Evolutionary conservation across 208 protist genomes (phyloP).

Genomic region (Trichomonas tenax): DNA sequence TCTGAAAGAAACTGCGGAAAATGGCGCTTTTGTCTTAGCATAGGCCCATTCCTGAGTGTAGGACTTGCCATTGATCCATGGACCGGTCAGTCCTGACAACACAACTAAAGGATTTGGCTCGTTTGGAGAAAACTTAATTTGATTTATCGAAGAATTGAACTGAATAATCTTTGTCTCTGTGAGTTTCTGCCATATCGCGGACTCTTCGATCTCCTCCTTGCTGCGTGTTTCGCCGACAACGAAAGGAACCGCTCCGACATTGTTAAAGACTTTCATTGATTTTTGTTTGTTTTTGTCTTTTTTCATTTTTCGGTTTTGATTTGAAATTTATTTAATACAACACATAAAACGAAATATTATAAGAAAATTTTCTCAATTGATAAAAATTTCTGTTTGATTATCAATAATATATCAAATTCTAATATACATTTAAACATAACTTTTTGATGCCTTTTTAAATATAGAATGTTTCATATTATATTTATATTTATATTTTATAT

Average conservation of each 20-base stretch:
- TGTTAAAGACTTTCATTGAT: neutral
- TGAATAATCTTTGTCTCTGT: neutral
- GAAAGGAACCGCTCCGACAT: neutral
- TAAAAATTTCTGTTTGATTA: too few relatives aligned
- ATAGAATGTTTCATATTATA: too few relatives aligned
- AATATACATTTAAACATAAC: too few relatives aligned
- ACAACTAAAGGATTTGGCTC: neutral
- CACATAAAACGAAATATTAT: too few relatives aligned
- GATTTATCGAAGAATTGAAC: neutral
- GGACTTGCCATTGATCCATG: neutral
- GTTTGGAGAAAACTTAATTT: neutral
- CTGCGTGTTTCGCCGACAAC: neutral
- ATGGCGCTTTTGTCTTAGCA: neutral
- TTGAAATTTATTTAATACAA: too few relatives aligned
- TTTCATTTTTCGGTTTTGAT: too few relatives aligned
- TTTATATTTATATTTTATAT: too few relatives aligned
- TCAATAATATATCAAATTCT: too few relatives aligned
- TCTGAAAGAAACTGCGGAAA: neutral
- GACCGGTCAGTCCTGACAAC: neutral
- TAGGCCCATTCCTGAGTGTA: neutral
- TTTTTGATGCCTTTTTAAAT: too few relatives aligned
- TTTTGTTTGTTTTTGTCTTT: neutral
- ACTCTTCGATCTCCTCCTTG: conserved; percentile 1
- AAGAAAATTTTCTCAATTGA: too few relatives aligned
- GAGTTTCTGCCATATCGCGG: neutral